Evolutionary conservation across 2,329 filamentous ascomycete species (phyloP), one percentile per base, ranked within the genome.

Genomic region (Shiraia sp.): DNA sequence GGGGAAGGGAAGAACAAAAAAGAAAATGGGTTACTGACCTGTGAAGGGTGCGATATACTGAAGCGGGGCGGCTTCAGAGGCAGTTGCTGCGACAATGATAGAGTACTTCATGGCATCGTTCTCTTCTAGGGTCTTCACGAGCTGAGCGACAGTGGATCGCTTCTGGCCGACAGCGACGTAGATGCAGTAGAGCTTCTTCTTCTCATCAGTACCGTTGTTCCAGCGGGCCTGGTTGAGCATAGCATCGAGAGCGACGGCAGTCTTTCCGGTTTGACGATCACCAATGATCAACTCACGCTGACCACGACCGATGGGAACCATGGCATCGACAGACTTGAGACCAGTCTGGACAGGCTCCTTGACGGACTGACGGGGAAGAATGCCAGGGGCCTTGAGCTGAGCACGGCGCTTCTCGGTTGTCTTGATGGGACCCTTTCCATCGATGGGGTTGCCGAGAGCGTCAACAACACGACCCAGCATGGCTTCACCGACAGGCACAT

Each of bases 201-300:
- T 78, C 85, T 99, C 93, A 72, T 96, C 91, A 75, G 71, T 80
- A 72, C 76, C 68, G 73, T 76, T 80, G 85, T 99, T 99, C 92
- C 92, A 97, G 72, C 92, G 84, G 85, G 93, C 95, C 83, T 99
- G 93, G 87, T 99, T 99, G 53, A 99, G 86, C 65, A 99, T 97
- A 75, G 92, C 85, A 75, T 99, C 93, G 53, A 99, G 89, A 69
- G 87, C 92, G 73, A 99, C 92, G 69, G 93, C 93, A 72, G 93
- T 99, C 88, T 99, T 99, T 78, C 93, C 93, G 68, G 93, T 99
- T 80, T 99, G 93, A 90, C 93, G 93, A 75, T 99, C 93, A 82
- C 93, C 93, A 77, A 99, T 99, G 77, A 99, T 97, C 84, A 99
- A 81, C 82, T 99, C 93, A 92, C 93, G 93, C 84, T 99, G 93